Base-by-base conservation (phyloP, 495 filamentous ascomycete genomes). In the Annulohypoxylon bovei region DNA sequence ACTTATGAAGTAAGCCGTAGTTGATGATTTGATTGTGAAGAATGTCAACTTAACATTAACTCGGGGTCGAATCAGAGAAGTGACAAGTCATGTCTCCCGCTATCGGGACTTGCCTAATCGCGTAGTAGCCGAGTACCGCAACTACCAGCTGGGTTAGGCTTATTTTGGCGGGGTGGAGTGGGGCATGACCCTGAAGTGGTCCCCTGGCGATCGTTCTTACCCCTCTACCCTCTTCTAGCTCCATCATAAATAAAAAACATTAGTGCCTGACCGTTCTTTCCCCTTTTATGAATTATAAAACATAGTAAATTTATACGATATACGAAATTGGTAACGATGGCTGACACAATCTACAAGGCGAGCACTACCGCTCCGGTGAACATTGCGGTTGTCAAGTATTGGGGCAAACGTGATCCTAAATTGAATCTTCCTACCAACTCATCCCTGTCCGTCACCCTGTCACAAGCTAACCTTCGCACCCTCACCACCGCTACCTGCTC, bases 321-420 rank as follows among this genome's bases (percentile, higher is more conserved):
- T 22, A 58, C 39, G 14, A 37, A 44, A 40, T 42, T 32, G 18
- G 28, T 6, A 70, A 39, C 18, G 30, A 88, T 88, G 87, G 77
- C 83, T 23, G 81, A 84, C 40, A 77, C 76, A 22, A 79, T 98
- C 75, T 94, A 94, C 84, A 90, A 92, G 75, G 93, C 96, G 55
- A 97, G 91, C 82, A 98, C 95, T 47, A 97, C 93, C 33, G 95
- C 95, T 23, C 95, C 95, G 14, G 95, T 99, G 72, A 99, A 99
- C 84, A 99, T 99, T 76, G 95, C 95, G 60, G 95, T 99, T 35
- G 95, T 99, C 79, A 99, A 99, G 93, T 99, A 99, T 85, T 99
- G 95, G 95, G 95, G 95, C 67, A 98, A 98, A 82, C 92, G 95
- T 46, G 93, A 98, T 81, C 78, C 91, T 16, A 91, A 89, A 70